phyloP scores from a whole-genome alignment of 441 rosid genomes.

The Gossypium lobatum region DNA sequence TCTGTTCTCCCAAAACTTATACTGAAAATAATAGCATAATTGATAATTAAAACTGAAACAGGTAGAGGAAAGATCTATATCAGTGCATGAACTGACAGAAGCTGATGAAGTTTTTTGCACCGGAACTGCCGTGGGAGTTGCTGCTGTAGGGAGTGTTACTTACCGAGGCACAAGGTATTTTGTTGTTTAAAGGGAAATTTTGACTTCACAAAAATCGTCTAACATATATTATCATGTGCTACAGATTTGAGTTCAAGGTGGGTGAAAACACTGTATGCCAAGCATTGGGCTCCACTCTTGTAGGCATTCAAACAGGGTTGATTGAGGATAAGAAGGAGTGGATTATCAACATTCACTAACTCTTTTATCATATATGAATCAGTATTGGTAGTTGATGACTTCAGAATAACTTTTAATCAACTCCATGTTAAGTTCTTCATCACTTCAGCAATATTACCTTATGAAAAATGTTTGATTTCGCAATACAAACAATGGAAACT shows the following conservation, averaged over 20 bases:
- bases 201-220: no score
- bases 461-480: no score
- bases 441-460: no score
- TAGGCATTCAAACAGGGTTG: constrained; percentile 60
- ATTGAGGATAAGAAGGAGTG: constrained; percentile 69
- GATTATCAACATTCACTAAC: constrained; percentile 36
- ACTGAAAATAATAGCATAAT: background rate
- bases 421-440: no score
- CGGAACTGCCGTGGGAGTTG: constrained; percentile 84
- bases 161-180: constrained; percentile 45
- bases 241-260: constrained; percentile 55
- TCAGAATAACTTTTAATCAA: no score
- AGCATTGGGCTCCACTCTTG: constrained; percentile 48
- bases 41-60: constrained; percentile 9
- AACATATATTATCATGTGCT: background rate
- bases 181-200: no score
- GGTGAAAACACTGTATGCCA: constrained; percentile 33
- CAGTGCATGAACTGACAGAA: constrained; percentile 48
- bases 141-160: constrained; percentile 60
- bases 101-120: constrained; percentile 92
- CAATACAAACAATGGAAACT: no score
- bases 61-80: constrained; percentile 64
- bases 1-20: background rate
- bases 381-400: no score
- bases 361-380: background rate